phyloP scores from a whole-genome alignment of 176 grass and related monocot genomes.

The Microstegium vimineum region DNA sequence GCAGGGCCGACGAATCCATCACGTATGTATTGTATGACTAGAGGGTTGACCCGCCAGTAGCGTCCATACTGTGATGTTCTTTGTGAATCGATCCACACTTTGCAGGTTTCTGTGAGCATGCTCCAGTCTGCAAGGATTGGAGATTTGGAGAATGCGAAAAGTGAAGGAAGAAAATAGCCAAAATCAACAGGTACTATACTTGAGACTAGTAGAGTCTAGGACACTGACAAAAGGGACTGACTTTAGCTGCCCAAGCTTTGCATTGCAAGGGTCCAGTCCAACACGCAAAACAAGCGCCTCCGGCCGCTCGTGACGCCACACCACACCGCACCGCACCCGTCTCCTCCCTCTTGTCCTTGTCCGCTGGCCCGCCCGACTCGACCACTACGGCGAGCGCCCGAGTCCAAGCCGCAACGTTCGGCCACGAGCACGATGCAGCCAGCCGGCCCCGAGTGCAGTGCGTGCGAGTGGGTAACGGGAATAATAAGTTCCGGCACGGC shows the following conservation, averaged over 20 bases:
- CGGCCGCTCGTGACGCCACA: constrained; percentile 27
- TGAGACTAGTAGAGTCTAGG: too few relatives aligned
- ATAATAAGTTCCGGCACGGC: constrained; percentile 12
- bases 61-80: not conserved
- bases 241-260: not conserved
- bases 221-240: too few relatives aligned
- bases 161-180: not conserved
- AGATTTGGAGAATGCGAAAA: not conserved
- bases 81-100: not conserved
- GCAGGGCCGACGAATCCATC: too few relatives aligned
- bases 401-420: constrained; percentile 50
- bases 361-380: not conserved
- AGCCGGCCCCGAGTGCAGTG: not conserved
- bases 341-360: constrained; percentile 13
- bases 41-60: not conserved
- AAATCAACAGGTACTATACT: too few relatives aligned
- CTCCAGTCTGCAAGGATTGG: too few relatives aligned
- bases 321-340: not conserved
- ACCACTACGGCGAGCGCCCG: not conserved
- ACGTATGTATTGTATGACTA: too few relatives aligned
- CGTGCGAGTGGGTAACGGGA: not conserved
- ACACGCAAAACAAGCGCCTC: not conserved
- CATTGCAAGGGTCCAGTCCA: not conserved
- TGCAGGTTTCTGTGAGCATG: not conserved
- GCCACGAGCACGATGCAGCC: constrained; percentile 20